Base-by-base conservation (phyloP, 2,329 filamentous ascomycete genomes). In the Lachnum nothofagi region DNA sequence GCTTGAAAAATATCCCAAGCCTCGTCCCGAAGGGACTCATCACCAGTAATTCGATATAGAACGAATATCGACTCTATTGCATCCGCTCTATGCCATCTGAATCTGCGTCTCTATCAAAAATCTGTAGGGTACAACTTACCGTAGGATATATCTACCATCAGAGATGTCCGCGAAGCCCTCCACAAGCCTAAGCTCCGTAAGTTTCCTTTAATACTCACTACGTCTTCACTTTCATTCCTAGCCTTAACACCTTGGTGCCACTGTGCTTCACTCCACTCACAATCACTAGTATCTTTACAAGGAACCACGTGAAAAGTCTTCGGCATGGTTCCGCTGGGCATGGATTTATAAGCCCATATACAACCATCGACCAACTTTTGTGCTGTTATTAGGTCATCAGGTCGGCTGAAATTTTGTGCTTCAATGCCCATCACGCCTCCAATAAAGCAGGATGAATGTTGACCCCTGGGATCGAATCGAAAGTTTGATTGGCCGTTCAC, bases 381-480 rank as follows among this genome's bases (percentile, higher is more conserved):
- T 5, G 77, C 81, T 20, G 76, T 70, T 5, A 75, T 69, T 6
- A 84, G 60, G 44, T 83, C 76, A 3, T 75, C 70, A 0, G 70
- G 67, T 1, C 68, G 70, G 40, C 71, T 59, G 51, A 85, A 77
- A 25, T 88, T 68, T 52, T 75, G 78, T 1, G 82, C 82, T 1
- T 77, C 80, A 33, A 88, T 73, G 1, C 73, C 83, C 43, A 85
- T 80, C 70, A 85, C 81, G 12, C 83, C 85, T 5, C 85, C 85
- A 5, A 78, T 71, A 60, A 85, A 89, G 65, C 85, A 89, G 3
- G 77, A 76, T 1, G 88, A 71, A 64, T 88, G 85, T 55, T 86
- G 77, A 8, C 73, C 69, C 40, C 53, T 38, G 10, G 55, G 33
- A 20, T 51, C 17, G 5, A 48, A 24, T 16, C 42, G n/a, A 20